A percentile compares a stretch with the other conserved stretches of the same genome.
Conservation (phyloP, 2,329 filamentous ascomycete species). For the Colletotrichum sidae region DNA sequence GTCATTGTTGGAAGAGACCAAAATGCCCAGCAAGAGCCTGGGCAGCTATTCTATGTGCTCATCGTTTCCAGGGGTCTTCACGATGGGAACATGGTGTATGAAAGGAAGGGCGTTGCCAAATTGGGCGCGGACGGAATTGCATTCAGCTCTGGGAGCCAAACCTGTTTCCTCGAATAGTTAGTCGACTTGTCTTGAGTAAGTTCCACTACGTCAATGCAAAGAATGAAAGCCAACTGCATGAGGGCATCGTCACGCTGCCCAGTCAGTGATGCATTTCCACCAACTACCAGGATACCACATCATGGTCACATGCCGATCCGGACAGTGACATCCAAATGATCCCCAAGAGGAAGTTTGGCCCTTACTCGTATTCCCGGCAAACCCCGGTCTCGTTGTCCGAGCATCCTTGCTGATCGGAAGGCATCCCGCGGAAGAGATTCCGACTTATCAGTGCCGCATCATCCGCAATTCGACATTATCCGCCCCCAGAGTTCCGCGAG, state of each 20-base stretch:
- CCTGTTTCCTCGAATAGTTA: not conserved
- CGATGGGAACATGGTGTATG: not conserved
- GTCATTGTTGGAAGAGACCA: constrained; percentile 3
- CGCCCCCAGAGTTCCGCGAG: not conserved
- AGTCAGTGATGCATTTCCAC: too few species aligned
- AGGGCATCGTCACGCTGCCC: too few species aligned
- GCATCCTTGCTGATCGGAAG: constrained; percentile 10
- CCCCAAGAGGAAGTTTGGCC: too few species aligned
- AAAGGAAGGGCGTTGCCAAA: constrained; percentile 6
- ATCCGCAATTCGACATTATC: not conserved
- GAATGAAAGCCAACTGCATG: too few species aligned
- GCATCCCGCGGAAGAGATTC: constrained; percentile 21
- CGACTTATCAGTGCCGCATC: constrained; percentile 33
- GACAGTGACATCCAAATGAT: too few species aligned
- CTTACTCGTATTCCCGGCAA: constrained; percentile 14
- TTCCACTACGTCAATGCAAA: too few species aligned
- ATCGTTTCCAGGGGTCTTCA: not conserved
- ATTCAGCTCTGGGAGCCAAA: not conserved
- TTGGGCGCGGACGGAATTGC: constrained; percentile 4
- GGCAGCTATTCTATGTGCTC: not conserved
- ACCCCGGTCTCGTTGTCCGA: not conserved
- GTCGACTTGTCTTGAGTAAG: not conserved
- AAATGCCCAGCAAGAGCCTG: not conserved
- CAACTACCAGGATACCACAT: too few species aligned
- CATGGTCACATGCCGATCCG: too few species aligned